A percentile compares a stretch with the other conserved stretches of the same genome.
phyloP scores from a whole-genome alignment of 2,329 filamentous ascomycete species.

The Fusarium succisae region DNA sequence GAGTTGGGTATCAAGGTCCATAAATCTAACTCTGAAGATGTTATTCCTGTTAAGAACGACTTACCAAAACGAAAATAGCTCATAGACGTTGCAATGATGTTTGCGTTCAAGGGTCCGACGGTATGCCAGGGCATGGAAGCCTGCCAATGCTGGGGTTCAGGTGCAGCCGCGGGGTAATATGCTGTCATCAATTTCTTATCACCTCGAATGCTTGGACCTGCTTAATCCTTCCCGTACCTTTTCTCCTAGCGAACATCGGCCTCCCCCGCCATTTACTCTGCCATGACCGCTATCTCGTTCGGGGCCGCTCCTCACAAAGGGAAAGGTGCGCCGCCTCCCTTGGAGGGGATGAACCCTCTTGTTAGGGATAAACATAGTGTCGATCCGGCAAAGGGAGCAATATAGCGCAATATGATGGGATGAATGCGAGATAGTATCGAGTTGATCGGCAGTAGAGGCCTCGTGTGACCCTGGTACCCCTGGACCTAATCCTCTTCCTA shows the following conservation, averaged over 20 bases:
- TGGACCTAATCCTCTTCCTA: not conserved
- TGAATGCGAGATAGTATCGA: not conserved
- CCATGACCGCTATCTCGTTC: constrained; percentile 9
- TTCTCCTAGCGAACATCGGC: constrained; percentile 14
- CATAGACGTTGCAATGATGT: not conserved
- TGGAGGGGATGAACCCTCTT: not conserved
- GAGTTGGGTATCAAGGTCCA: not conserved
- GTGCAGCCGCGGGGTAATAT: constrained; percentile 5
- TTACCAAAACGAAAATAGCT: not conserved
- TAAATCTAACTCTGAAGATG: not conserved
- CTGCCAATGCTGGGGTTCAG: not conserved
- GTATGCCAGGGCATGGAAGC: not conserved
- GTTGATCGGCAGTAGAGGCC: constrained; percentile 6
- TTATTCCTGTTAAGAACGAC: not conserved
- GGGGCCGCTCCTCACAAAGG: not conserved
- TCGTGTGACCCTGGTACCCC: constrained; percentile 14
- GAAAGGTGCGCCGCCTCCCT: not conserved
- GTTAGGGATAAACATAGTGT: not conserved
- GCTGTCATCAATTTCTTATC: constrained; percentile 12
- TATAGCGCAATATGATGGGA: not conserved
- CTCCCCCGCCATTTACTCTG: constrained; percentile 2
- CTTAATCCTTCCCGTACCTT: constrained; percentile 15
- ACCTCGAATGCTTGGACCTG: not conserved
- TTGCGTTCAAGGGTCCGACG: not conserved
- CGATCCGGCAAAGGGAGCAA: constrained; percentile 5